A percentile compares a stretch with the other conserved stretches of the same genome.
These are phyloP conservation scores for Pythium folliculosum DNA, from an alignment of 352 stramenopile genomes.

Conservation along the genomic window DNA sequence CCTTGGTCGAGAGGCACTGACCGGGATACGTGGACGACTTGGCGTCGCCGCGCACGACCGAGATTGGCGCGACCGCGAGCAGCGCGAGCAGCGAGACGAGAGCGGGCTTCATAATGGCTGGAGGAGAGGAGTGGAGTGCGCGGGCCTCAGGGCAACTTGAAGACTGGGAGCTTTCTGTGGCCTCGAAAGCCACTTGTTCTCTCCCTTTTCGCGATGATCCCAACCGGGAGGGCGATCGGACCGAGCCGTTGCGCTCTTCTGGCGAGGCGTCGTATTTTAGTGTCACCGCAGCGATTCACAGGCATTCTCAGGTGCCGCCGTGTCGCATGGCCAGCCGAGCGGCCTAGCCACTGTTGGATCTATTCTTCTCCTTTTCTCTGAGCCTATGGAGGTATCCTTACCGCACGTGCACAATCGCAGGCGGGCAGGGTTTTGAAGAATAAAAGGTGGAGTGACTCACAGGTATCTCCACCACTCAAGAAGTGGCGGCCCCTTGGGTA, in stretches of 20 bases:
- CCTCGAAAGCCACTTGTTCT: no score
- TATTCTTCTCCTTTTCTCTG: no score
- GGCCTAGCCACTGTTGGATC: no score
- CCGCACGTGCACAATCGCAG: no score
- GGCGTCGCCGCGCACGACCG: slow-evolving; percentile 21
- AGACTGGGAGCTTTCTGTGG: slow-evolving; percentile 4
- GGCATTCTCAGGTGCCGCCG: not conserved
- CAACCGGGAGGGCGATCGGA: not conserved
- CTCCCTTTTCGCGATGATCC: not conserved
- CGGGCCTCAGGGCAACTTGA: slow-evolving; percentile 1
- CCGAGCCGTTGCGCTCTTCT: not conserved
- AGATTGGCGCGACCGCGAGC: slow-evolving; percentile 14
- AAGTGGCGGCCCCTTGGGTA: no score
- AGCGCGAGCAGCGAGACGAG: slow-evolving; percentile 1
- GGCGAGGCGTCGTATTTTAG: not conserved
- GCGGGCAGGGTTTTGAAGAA: no score
- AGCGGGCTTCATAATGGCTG: slow-evolving; percentile 34
- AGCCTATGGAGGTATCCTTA: no score
- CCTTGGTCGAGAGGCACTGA: slow-evolving; percentile 44
- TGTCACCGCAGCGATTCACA: not conserved
- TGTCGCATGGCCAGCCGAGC: no score
- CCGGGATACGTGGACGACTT: slow-evolving; percentile 54
- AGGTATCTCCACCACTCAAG: no score
- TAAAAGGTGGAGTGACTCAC: no score
- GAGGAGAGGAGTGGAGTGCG: not conserved